These are phyloP conservation scores for Trichocomaceae sp. DNA, from an alignment of 2,329 filamentous ascomycete genomes.

Conservation along the genomic window DNA sequence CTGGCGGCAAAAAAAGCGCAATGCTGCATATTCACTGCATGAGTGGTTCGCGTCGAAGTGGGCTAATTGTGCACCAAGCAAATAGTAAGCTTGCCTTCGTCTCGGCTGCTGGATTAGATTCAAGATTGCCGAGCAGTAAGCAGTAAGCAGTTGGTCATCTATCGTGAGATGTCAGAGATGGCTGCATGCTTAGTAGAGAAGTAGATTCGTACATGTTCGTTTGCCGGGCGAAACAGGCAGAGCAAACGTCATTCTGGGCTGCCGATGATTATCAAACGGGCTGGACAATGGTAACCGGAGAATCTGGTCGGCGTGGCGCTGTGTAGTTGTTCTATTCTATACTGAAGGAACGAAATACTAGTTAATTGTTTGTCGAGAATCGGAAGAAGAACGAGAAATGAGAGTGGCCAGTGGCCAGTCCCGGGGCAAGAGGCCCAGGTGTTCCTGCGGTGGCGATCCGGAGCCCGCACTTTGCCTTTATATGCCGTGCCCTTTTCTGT, in stretches of 20 bases:
- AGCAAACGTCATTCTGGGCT: too few species aligned
- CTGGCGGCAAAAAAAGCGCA: constrained; percentile 7
- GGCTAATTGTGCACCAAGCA: constrained; percentile 3
- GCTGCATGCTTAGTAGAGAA: too few species aligned
- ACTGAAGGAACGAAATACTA: neutral
- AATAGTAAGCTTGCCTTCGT: neutral
- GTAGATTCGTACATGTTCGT: neutral
- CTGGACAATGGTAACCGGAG: too few species aligned
- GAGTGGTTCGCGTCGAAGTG: neutral
- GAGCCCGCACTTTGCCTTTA: neutral
- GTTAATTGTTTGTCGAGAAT: neutral
- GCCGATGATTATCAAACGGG: neutral
- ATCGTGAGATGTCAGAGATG: too few species aligned
- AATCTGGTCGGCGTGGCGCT: too few species aligned
- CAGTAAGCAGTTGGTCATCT: neutral
- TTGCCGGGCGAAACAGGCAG: neutral
- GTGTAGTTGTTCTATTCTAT: neutral
- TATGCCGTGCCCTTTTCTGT: neutral
- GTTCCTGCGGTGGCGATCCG: constrained; percentile 10
- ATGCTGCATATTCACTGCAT: neutral
- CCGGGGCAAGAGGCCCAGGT: too few species aligned
- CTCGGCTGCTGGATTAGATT: neutral
- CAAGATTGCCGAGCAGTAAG: neutral
- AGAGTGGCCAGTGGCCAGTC: too few species aligned
- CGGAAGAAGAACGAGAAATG: neutral